These are phyloP conservation scores for Penicillium pancosmium DNA, from an alignment of 495 filamentous ascomycete genomes.

Conservation along the genomic window DNA sequence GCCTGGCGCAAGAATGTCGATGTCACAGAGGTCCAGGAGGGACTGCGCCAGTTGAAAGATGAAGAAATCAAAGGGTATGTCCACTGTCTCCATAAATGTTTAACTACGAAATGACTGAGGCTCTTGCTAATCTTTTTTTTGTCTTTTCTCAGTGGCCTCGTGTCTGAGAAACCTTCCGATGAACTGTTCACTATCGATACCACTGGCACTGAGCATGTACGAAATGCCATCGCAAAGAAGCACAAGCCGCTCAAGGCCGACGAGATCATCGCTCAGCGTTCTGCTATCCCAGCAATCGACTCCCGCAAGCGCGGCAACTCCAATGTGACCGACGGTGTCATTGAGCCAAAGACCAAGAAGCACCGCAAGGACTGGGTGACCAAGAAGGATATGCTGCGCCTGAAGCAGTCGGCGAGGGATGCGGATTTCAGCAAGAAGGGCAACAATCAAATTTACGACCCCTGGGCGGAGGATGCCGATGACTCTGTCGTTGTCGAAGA, in stretches of 20 bases:
- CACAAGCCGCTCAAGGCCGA: slow-evolving; percentile 82
- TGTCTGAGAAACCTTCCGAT: slow-evolving; percentile 75
- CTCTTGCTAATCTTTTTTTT: not conserved
- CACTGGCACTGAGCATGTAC: slow-evolving; percentile 63
- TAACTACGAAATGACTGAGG: not conserved
- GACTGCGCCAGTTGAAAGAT: slow-evolving; percentile 80
- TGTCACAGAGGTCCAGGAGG: slow-evolving; percentile 78
- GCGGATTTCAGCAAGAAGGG: slow-evolving; percentile 59
- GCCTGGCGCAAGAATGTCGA: slow-evolving; percentile 99
- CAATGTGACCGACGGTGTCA: slow-evolving; percentile 65
- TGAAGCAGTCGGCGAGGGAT: slow-evolving; percentile 76
- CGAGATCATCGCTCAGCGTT: slow-evolving; percentile 85
- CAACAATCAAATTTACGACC: slow-evolving; percentile 66
- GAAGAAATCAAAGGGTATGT: slow-evolving; percentile 85
- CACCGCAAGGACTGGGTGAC: slow-evolving; percentile 74
- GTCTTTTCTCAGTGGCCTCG: slow-evolving; percentile 63
- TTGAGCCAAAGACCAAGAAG: slow-evolving; percentile 68
- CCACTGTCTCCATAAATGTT: not conserved
- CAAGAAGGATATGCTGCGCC: slow-evolving; percentile 73
- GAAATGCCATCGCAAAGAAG: slow-evolving; percentile 61
- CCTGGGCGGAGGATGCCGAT: slow-evolving; percentile 65
- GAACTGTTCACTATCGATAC: slow-evolving; percentile 85
- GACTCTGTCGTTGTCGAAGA: slow-evolving; percentile 48
- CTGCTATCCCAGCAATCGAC: slow-evolving; percentile 75
- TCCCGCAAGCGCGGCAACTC: slow-evolving; percentile 69